phyloP scores from a whole-genome alignment of 257 asterid species.

The Verbascum thapsus region DNA sequence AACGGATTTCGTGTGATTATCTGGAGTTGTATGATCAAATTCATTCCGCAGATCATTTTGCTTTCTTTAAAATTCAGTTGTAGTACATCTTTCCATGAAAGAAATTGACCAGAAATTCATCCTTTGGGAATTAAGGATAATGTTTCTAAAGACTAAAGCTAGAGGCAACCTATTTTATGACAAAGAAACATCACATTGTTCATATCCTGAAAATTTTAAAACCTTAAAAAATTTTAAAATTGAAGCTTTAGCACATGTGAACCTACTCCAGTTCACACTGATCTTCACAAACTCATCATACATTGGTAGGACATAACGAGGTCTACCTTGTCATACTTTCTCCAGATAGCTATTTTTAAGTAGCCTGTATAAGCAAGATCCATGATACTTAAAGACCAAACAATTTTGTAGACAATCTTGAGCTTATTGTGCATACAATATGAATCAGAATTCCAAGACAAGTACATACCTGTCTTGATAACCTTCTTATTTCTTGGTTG shows the following conservation, averaged over 20 bases:
- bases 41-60: background rate
- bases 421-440: background rate
- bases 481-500: conserved; percentile 89
- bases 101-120: background rate
- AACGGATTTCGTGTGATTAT: background rate
- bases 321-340: conserved; percentile 1
- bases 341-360: background rate
- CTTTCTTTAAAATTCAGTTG: background rate
- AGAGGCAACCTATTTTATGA: conserved; percentile 1
- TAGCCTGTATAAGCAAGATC: background rate
- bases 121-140: conserved; percentile 4
- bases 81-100: background rate
- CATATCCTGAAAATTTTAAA: background rate
- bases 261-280: background rate
- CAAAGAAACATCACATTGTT: background rate
- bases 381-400: background rate
- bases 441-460: conserved; percentile 9
- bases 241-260: background rate
- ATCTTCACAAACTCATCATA: conserved; percentile 1
- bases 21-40: background rate
- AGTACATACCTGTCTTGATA: conserved; percentile 76
- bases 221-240: background rate
- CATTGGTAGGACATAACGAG: conserved; percentile 8
- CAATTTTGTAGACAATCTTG: background rate
- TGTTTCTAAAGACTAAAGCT: background rate